Evolutionary conservation across 192 early-diverging fungal species (phyloP).

Genomic region (Coemansia sp.): DNA sequence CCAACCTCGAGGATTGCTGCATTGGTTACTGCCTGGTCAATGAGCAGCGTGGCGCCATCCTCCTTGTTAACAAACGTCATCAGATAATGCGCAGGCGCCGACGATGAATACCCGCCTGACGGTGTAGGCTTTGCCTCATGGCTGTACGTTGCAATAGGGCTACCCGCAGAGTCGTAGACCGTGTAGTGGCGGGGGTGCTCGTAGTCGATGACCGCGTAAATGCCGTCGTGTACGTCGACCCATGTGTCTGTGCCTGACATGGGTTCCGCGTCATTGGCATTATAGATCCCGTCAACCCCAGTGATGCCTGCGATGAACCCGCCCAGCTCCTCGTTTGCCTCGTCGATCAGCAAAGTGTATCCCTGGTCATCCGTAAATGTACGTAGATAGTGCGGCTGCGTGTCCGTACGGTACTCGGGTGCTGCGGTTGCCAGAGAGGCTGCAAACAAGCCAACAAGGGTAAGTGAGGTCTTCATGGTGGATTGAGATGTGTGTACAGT

Average conservation of each 20-base stretch:
- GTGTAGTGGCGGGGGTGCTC: slow-evolving; percentile 9
- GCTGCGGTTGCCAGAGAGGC: slow-evolving; percentile 8
- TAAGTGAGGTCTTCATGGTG: background rate
- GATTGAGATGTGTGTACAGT: background rate
- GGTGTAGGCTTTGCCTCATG: no score
- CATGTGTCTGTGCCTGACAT: slow-evolving; percentile 15
- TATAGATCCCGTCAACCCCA: slow-evolving; percentile 18
- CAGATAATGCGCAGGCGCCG: slow-evolving; percentile 18
- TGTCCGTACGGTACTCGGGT: no score
- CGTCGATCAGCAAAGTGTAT: slow-evolving; percentile 30
- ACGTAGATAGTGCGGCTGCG: slow-evolving; percentile 29
- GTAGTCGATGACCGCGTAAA: slow-evolving; percentile 10
- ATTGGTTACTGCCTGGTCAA: slow-evolving; percentile 16
- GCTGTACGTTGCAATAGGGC: no score
- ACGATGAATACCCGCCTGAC: background rate
- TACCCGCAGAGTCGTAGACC: slow-evolving; percentile 7
- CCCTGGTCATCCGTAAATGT: slow-evolving; percentile 27
- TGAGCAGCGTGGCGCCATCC: slow-evolving; percentile 12
- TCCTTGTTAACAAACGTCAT: slow-evolving; percentile 35
- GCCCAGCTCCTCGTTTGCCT: slow-evolving; percentile 24
- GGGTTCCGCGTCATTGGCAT: no score
- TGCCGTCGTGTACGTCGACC: slow-evolving; percentile 7
- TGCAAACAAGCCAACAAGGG: background rate
- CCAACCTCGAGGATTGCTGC: slow-evolving; percentile 20
- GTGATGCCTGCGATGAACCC: slow-evolving; percentile 7